Evolutionary conservation across 73 alveolate species (phyloP).

Genomic region (Paramecium tetraurelia): DNA sequence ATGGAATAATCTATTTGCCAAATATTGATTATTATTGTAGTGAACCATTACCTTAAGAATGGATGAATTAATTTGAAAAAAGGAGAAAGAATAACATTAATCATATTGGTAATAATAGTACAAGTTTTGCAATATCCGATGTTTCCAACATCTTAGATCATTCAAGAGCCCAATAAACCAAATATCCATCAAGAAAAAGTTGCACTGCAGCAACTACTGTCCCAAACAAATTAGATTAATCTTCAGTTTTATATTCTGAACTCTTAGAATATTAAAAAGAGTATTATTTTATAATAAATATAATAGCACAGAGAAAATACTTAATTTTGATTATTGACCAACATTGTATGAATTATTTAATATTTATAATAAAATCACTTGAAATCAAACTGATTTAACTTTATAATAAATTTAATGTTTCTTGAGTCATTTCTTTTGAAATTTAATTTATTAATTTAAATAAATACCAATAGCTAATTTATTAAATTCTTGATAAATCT

Average conservation of each 20-base stretch:
- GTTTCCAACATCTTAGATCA: background rate
- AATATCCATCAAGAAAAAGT: background rate
- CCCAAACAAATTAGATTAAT: background rate
- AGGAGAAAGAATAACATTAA: background rate
- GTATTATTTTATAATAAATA: background rate
- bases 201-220: background rate
- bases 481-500: too few species aligned
- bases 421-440: too few species aligned
- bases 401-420: too few species aligned
- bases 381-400: background rate
- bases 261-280: background rate
- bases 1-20: slow-evolving; percentile 2
- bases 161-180: background rate
- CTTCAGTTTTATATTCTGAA: background rate
- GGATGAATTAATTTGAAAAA: slow-evolving; percentile 44
- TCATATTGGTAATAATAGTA: background rate
- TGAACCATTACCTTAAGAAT: slow-evolving; percentile 62
- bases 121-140: slow-evolving; percentile 31
- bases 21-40: slow-evolving; percentile 36
- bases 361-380: background rate
- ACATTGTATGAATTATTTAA: background rate
- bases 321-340: slow-evolving; percentile 1
- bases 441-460: too few species aligned
- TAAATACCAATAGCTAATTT: too few species aligned
- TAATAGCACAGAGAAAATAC: slow-evolving; percentile 2